Evolutionary conservation across 352 stramenopile species (phyloP).

Genomic region (Phytophthora crassamura): DNA sequence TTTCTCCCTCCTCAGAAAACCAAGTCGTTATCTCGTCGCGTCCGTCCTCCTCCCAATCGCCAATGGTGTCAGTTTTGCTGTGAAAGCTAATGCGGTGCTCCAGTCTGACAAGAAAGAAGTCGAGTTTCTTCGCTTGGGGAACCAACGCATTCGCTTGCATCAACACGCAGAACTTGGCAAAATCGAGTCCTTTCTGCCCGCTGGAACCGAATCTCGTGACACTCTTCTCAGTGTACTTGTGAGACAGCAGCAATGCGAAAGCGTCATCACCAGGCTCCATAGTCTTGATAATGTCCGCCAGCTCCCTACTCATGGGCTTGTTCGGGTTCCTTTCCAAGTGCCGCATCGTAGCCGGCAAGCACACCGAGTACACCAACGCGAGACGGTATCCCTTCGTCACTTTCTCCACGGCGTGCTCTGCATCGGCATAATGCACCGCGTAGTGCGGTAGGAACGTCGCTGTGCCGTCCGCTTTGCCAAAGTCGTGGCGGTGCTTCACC

Average conservation of each 20-base stretch:
- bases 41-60: too few relatives aligned
- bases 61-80: too few relatives aligned
- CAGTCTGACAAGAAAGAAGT: too few relatives aligned
- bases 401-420: slow-evolving; percentile 13
- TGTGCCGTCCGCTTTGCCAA: slow-evolving; percentile 4
- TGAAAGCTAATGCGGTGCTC: too few relatives aligned
- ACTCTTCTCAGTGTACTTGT: slow-evolving; percentile 30
- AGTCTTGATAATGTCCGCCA: slow-evolving; percentile 25
- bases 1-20: too few relatives aligned
- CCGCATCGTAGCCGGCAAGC: slow-evolving; percentile 16
- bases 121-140: too few relatives aligned
- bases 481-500: slow-evolving; percentile 1
- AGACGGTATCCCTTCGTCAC: slow-evolving; percentile 22
- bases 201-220: background rate
- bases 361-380: slow-evolving; percentile 25
- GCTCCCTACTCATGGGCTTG: background rate
- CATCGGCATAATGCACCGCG: slow-evolving; percentile 25
- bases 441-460: slow-evolving; percentile 7
- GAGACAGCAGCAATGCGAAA: slow-evolving; percentile 23
- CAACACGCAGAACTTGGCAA: background rate
- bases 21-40: too few relatives aligned
- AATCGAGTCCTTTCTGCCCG: background rate
- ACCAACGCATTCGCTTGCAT: background rate
- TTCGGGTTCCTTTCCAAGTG: slow-evolving; percentile 2
- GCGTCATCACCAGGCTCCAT: slow-evolving; percentile 46